These are phyloP conservation scores for Sideroxylon spinosum DNA, from an alignment of 179 eudicot species.

Conservation along the genomic window DNA sequence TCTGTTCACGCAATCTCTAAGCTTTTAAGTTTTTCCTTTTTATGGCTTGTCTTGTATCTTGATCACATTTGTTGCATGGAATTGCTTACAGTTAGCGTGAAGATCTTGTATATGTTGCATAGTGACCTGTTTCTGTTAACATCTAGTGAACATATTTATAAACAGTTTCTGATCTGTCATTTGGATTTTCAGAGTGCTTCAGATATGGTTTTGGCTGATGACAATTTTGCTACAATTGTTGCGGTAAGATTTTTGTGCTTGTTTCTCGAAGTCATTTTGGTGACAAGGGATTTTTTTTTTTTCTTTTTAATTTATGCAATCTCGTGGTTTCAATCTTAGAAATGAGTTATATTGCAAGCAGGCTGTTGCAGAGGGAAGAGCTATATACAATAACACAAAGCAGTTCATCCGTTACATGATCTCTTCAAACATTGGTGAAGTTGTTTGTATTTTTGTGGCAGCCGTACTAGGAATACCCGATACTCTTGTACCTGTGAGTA, in stretches of 20 bases:
- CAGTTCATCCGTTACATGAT: constrained; percentile 99
- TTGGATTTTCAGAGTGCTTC: constrained; percentile 82
- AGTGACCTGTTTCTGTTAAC: not conserved
- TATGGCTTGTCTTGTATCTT: not conserved
- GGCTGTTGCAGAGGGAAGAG: constrained; percentile 99
- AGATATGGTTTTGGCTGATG: constrained; percentile 99
- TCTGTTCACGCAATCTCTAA: not conserved
- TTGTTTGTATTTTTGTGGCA: constrained; percentile 97
- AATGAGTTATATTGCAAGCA: constrained; percentile 33
- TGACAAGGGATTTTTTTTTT: too few species aligned
- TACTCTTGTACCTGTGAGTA: constrained; percentile 95
- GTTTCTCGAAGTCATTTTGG: too few species aligned
- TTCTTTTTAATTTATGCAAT: not conserved
- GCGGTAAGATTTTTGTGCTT: constrained; percentile 54
- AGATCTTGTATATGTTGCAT: not conserved
- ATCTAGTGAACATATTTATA: not conserved
- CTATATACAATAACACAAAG: constrained; percentile 97
- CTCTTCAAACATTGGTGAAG: constrained; percentile 99
- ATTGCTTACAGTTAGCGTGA: constrained; percentile 4
- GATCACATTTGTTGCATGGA: not conserved
- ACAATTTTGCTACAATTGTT: constrained; percentile 95
- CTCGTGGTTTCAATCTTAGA: constrained; percentile 8
- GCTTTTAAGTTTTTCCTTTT: not conserved
- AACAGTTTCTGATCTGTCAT: not conserved
- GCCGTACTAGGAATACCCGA: constrained; percentile 99